Conservation (phyloP, 2,329 filamentous ascomycete genomes). For the Phialocephala subalpina region DNA sequence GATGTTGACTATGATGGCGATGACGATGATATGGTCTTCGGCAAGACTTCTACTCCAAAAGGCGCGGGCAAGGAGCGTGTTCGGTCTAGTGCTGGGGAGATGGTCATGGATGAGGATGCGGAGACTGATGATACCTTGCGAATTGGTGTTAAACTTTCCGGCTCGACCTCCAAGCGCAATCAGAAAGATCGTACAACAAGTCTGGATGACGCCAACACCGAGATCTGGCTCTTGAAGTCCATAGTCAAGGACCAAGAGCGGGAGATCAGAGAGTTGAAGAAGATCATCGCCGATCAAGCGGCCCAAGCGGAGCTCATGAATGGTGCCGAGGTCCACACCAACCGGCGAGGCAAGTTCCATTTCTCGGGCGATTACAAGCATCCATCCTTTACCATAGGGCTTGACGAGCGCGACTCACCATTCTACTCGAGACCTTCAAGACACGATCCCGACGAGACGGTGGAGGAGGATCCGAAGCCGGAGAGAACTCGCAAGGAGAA, state of each 20-base stretch:
- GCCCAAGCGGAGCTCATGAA: background rate
- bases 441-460: too few species aligned
- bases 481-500: too few species aligned
- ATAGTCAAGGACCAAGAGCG: background rate
- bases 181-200: background rate
- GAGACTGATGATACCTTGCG: background rate
- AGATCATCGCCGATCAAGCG: background rate
- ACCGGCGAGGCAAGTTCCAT: background rate
- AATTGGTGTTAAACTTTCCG: too few species aligned
- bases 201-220: background rate
- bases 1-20: background rate
- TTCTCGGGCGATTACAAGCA: background rate
- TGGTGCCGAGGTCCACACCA: background rate
- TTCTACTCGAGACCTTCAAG: too few species aligned
- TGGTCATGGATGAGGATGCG: background rate
- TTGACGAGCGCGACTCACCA: too few species aligned
- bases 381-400: background rate
- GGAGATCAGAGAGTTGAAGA: background rate
- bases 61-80: background rate
- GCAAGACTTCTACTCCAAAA: background rate
- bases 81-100: background rate
- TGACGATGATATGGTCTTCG: background rate
- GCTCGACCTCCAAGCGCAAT: background rate
- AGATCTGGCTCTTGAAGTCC: background rate
- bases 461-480: too few species aligned